Base-by-base conservation (phyloP, 306 rosid genomes). In the Trifolium dubium region DNA sequence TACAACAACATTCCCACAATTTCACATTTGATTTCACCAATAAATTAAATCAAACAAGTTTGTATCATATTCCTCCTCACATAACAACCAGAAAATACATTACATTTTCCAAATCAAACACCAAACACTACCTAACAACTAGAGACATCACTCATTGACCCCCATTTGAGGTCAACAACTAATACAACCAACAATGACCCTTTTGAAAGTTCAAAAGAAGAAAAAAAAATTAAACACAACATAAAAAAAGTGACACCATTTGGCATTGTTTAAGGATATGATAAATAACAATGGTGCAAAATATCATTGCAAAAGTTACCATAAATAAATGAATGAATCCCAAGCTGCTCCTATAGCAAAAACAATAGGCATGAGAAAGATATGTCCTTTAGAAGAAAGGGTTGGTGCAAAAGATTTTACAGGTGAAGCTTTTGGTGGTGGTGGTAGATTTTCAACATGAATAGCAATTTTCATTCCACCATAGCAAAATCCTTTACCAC, bases 401-500 rank as follows among this genome's bases (percentile, higher is more conserved):
- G 72, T 13, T 1, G 85, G 69, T 61, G 85, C 84, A 3, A 46
- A 56, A 55, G 70, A 76, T 76, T 63, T 83, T 11, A 75, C 0
- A 1, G 96, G 96, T 2, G 84, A 31, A 28, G 83, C 72, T 2
- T 64, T 19, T 15, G 99, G 90, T 12, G 97, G 93, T 4, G 97
- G 96, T 31, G 96, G 99, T 9, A 3, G 71, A 40, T 87, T 89
- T 69, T 88, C 90, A 10, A 94, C 99, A 31, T 12, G 79, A 64
- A 94, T 4, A 2, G 95, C 88, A 3, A 94, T 0, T 83, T 94
- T 94, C 99, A 94, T 88, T 69, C 99, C 99, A 6, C 96, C 79
- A 47, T 6, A 94, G 84, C 99, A 94, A 86, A 82, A 92, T 2
- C 99, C 99, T 7, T 87, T 92, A 69, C 97, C 89, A 49, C 96